Percentiles rank a stretch among this genome's conserved stretches.
phyloP scores from a whole-genome alignment of 1,284 basidiomycete genomes.

The Gomphus bonarii region DNA sequence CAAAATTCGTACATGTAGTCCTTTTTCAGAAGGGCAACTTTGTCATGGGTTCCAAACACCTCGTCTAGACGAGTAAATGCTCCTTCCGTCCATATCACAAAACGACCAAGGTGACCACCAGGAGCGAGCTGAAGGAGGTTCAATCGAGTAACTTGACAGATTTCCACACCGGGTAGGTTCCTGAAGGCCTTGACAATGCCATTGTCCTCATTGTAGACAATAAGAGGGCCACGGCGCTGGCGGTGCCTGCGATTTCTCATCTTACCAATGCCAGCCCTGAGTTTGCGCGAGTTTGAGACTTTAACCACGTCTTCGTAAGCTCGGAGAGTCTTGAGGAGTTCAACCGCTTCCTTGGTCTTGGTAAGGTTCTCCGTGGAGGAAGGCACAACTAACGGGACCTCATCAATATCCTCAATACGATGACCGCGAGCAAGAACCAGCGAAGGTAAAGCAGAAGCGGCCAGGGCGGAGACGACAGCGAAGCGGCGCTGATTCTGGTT shows the following conservation, averaged over 20 bases:
- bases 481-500: slow-evolving; percentile 99
- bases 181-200: slow-evolving; percentile 98
- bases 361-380: slow-evolving; percentile 75
- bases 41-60: slow-evolving; percentile 91
- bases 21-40: slow-evolving; percentile 81
- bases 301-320: slow-evolving; percentile 95
- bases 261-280: slow-evolving; percentile 97
- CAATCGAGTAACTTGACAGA: slow-evolving; percentile 89
- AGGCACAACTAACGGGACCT: slow-evolving; percentile 91
- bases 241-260: slow-evolving; percentile 94
- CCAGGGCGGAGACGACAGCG: slow-evolving; percentile 95
- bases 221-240: slow-evolving; percentile 94
- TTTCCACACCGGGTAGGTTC: slow-evolving; percentile 97
- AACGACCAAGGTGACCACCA: slow-evolving; percentile 97
- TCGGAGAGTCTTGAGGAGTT: slow-evolving; percentile 83
- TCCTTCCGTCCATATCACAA: slow-evolving; percentile 98
- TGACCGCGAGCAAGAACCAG: slow-evolving; percentile 99
- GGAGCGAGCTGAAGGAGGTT: slow-evolving; percentile 99
- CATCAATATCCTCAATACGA: slow-evolving; percentile 95
- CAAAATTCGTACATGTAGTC: slow-evolving; percentile 64
- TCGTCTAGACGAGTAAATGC: slow-evolving; percentile 92
- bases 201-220: slow-evolving; percentile 97
- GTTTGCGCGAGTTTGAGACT: slow-evolving; percentile 95
- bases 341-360: slow-evolving; percentile 97
- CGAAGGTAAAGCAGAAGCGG: slow-evolving; percentile 95